A percentile compares a stretch with the other conserved stretches of the same genome.
phyloP scores from a whole-genome alignment of 2,329 filamentous ascomycete genomes.

The Calonectria henricotiae region DNA sequence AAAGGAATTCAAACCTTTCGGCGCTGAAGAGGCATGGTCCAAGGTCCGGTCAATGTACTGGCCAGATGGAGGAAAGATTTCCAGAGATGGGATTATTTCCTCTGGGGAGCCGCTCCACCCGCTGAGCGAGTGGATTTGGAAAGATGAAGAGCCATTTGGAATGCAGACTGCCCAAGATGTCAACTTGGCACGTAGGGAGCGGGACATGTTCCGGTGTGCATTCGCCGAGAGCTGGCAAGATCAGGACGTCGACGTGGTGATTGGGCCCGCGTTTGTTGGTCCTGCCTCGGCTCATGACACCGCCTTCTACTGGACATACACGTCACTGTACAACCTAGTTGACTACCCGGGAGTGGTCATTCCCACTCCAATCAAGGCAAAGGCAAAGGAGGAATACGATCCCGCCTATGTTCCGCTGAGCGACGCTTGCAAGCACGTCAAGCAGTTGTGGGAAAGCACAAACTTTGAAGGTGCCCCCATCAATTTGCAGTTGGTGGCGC shows the following conservation, averaged over 20 bases:
- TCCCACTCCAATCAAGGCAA: slow-evolving; percentile 51
- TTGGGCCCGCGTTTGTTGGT: slow-evolving; percentile 58
- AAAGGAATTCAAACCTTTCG: slow-evolving; percentile 57
- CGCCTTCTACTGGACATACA: slow-evolving; percentile 59
- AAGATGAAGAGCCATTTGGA: slow-evolving; percentile 49
- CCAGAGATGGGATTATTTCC: slow-evolving; percentile 53
- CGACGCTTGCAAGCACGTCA: slow-evolving; percentile 53
- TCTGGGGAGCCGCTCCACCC: slow-evolving; percentile 64
- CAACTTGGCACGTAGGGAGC: slow-evolving; percentile 36
- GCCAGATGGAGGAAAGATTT: slow-evolving; percentile 61
- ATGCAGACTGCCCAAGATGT: slow-evolving; percentile 46
- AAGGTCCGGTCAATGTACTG: slow-evolving; percentile 63
- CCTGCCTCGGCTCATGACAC: slow-evolving; percentile 59
- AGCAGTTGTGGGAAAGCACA: slow-evolving; percentile 54
- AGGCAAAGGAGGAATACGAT: slow-evolving; percentile 52
- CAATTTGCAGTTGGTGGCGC: slow-evolving; percentile 56
- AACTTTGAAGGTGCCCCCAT: slow-evolving; percentile 58
- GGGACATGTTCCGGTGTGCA: slow-evolving; percentile 55
- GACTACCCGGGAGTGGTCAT: slow-evolving; percentile 57
- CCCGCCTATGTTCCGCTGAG: slow-evolving; percentile 50
- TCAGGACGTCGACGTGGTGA: slow-evolving; percentile 59
- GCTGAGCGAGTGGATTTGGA: slow-evolving; percentile 61
- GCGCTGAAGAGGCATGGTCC: slow-evolving; percentile 51
- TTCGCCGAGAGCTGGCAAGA: slow-evolving; percentile 57
- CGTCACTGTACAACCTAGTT: slow-evolving; percentile 59